phyloP scores from a whole-genome alignment of 371 early-diverging fungal genomes.

The Mucor velutinosus region DNA sequence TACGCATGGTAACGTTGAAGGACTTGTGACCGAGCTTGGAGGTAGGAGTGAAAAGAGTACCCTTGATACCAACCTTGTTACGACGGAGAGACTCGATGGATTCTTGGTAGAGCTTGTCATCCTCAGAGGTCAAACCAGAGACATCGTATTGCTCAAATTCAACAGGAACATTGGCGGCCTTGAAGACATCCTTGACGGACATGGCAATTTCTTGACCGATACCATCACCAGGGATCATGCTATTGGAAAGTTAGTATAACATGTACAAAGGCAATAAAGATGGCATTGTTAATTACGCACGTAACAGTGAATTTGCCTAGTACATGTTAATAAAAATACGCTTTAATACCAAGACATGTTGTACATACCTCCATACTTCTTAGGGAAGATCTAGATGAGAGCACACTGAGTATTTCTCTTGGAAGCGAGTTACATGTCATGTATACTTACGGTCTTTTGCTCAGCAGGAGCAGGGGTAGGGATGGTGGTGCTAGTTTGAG shows the following conservation, averaged over 20 bases:
- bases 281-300: too few species aligned
- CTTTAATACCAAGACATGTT: constrained; percentile 24
- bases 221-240: constrained; percentile 97
- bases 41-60: constrained; percentile 93
- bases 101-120: constrained; percentile 77
- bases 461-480: constrained; percentile 51
- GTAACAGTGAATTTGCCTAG: too few species aligned
- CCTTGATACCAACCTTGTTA: constrained; percentile 97
- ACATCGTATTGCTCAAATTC: constrained; percentile 96
- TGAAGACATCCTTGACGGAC: constrained; percentile 93
- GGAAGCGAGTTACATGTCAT: too few species aligned
- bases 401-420: too few species aligned
- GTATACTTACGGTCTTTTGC: constrained; percentile 44
- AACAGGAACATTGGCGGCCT: constrained; percentile 89
- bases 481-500: constrained; percentile 42
- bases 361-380: constrained; percentile 73
- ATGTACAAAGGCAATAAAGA: too few species aligned
- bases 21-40: constrained; percentile 85
- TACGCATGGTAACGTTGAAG: constrained; percentile 94
- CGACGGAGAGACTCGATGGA: constrained; percentile 88
- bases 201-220: constrained; percentile 91
- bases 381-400: constrained; percentile 37
- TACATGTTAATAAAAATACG: too few species aligned
- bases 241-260: too few species aligned
- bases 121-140: constrained; percentile 80